These are phyloP conservation scores for Xylaria sp. DNA, from an alignment of 2,329 filamentous ascomycete genomes.

Conservation along the genomic window DNA sequence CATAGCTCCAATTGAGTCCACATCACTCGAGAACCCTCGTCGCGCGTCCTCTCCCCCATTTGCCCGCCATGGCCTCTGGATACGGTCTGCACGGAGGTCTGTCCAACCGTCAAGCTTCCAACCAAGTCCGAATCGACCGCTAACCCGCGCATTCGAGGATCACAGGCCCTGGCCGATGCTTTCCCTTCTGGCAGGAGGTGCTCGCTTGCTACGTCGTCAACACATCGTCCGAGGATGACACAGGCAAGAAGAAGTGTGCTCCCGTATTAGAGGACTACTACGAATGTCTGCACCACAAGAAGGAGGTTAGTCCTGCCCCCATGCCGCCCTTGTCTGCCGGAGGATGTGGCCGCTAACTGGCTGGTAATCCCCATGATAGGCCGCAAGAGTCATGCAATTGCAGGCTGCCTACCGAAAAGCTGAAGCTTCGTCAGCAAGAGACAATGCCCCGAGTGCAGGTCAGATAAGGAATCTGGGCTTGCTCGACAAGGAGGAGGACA, in stretches of 20 bases:
- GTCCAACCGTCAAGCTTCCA: slow-evolving; percentile 48
- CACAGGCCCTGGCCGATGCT: slow-evolving; percentile 80
- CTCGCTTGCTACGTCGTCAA: slow-evolving; percentile 99
- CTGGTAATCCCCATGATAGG: slow-evolving; percentile 60
- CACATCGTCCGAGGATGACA: slow-evolving; percentile 79
- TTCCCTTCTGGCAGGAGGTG: slow-evolving; percentile 99
- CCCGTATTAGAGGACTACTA: slow-evolving; percentile 95
- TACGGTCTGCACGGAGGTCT: slow-evolving; percentile 83
- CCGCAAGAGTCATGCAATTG: slow-evolving; percentile 79
- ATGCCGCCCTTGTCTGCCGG: slow-evolving; percentile 5
- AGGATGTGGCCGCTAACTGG: slow-evolving; percentile 20
- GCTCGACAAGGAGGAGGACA: slow-evolving; percentile 84
- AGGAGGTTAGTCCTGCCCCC: slow-evolving; percentile 76
- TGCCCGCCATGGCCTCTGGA: slow-evolving; percentile 76
- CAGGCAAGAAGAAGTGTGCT: slow-evolving; percentile 87
- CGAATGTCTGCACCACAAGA: slow-evolving; percentile 98
- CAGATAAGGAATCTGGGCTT: slow-evolving; percentile 90
- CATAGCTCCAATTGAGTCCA: slow-evolving; percentile 40
- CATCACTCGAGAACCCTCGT: slow-evolving; percentile 1
- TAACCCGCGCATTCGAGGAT: slow-evolving; percentile 41
- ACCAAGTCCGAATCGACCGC: slow-evolving; percentile 14
- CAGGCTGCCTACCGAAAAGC: slow-evolving; percentile 88
- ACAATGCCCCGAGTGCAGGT: slow-evolving; percentile 82
- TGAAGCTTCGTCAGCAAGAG: slow-evolving; percentile 78
- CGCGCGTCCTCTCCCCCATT: slow-evolving; percentile 25